A percentile compares a stretch with the other conserved stretches of the same genome.
Evolutionary conservation across 2,329 filamentous ascomycete genomes (phyloP).

Genomic region (Colletotrichum filicis): DNA sequence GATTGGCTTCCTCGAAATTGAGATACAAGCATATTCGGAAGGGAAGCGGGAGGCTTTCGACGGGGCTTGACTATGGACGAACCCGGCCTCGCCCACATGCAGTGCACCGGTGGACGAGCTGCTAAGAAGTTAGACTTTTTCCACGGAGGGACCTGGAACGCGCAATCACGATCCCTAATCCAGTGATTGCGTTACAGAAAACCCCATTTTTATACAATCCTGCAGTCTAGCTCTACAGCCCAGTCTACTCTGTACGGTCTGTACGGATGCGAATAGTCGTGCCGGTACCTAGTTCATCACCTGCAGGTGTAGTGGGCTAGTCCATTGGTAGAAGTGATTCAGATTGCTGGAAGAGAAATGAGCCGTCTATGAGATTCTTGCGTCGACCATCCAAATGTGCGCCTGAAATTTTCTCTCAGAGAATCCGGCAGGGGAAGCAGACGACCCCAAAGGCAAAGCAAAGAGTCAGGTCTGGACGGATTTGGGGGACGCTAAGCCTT

Average conservation of each 20-base stretch:
- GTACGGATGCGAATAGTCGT: too few species aligned
- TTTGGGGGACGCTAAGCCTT: too few species aligned
- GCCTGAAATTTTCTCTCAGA: too few species aligned
- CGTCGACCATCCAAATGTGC: too few species aligned
- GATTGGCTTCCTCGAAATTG: not conserved
- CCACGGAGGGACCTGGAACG: not conserved
- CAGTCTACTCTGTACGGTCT: too few species aligned
- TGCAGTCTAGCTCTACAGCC: not conserved
- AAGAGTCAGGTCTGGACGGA: too few species aligned
- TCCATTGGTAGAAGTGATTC: not conserved
- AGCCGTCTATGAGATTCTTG: too few species aligned
- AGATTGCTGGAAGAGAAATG: too few species aligned
- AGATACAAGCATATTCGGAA: not conserved
- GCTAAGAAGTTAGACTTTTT: not conserved
- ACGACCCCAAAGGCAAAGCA: too few species aligned
- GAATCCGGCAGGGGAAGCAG: too few species aligned
- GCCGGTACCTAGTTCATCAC: too few species aligned
- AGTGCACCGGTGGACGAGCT: not conserved
- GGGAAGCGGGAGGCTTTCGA: not conserved
- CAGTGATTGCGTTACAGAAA: not conserved
- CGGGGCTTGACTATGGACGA: not conserved
- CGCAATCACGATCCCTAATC: constrained; percentile 14
- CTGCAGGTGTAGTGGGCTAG: not conserved
- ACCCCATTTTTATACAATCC: not conserved
- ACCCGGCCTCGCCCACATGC: not conserved